Evolutionary conservation across 306 rosid species (phyloP).

Genomic region (Cucurbita maxima): DNA sequence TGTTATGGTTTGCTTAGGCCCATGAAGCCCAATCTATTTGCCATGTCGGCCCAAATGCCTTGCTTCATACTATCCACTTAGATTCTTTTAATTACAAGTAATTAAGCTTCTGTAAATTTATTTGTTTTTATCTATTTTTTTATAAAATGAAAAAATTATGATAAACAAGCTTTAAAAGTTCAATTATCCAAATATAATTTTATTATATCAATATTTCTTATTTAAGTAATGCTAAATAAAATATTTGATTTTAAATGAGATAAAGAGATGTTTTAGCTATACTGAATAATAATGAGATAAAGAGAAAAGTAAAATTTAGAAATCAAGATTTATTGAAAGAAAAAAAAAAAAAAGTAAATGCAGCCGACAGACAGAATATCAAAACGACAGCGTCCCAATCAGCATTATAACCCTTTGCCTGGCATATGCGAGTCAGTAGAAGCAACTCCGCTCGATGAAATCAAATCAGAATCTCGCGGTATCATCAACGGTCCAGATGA

Average conservation of each 20-base stretch:
- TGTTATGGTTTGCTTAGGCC: not conserved
- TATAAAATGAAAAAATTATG: too few relatives aligned
- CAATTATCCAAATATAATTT: too few relatives aligned
- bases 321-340: not conserved
- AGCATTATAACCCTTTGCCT: not conserved
- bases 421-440: not conserved
- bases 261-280: too few relatives aligned
- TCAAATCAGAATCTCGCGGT: not conserved
- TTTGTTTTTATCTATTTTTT: too few relatives aligned
- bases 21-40: not conserved
- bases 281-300: too few relatives aligned
- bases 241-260: too few relatives aligned
- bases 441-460: not conserved
- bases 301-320: not conserved
- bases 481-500: not conserved
- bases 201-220: too few relatives aligned
- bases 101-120: too few relatives aligned
- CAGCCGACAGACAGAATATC: not conserved
- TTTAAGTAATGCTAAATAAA: too few relatives aligned
- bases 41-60: not conserved
- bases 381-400: not conserved
- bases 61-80: not conserved
- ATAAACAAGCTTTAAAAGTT: too few relatives aligned
- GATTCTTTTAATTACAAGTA: too few relatives aligned
- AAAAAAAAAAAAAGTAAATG: not conserved